These are phyloP conservation scores for Schwanniomyces pseudopolymorphus DNA, from an alignment of 805 yeast genomes.

Conservation along the genomic window DNA sequence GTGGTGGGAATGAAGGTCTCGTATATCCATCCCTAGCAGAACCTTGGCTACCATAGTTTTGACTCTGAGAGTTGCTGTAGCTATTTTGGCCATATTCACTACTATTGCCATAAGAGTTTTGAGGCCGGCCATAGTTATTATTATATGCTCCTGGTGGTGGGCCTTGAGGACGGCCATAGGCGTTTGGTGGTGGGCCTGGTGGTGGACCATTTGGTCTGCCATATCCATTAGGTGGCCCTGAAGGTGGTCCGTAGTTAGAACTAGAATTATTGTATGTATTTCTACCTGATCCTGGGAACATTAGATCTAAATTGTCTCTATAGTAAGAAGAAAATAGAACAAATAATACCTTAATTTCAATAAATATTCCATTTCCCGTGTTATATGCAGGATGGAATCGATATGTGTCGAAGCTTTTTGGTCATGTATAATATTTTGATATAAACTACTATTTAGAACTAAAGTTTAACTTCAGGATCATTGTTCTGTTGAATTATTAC, in stretches of 20 bases:
- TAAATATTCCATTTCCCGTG: background rate
- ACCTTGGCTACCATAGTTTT: background rate
- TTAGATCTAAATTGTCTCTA: background rate
- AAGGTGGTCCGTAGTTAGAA: conserved; percentile 16
- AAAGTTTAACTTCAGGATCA: conserved; percentile 24
- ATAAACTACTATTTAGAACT: conserved; percentile 1
- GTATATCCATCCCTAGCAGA: background rate
- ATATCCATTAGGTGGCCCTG: conserved; percentile 15
- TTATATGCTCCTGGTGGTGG: conserved; percentile 10
- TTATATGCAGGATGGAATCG: background rate
- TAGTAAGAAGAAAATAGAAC: background rate
- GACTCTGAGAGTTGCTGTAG: background rate
- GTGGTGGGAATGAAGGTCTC: conserved; percentile 2
- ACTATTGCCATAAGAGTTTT: background rate
- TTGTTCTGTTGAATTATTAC: conserved; percentile 26
- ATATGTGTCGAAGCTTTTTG: background rate
- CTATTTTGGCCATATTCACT: background rate
- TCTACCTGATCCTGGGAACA: conserved; percentile 16
- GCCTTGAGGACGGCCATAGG: conserved; percentile 9
- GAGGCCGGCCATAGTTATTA: background rate
- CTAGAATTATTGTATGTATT: conserved; percentile 7
- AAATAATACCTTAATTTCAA: background rate
- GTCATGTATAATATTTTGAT: background rate
- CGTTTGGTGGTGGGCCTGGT: background rate
- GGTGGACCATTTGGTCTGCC: background rate